These are phyloP conservation scores for Lipomyces kockii DNA, from an alignment of 805 yeast species.

Conservation along the genomic window DNA sequence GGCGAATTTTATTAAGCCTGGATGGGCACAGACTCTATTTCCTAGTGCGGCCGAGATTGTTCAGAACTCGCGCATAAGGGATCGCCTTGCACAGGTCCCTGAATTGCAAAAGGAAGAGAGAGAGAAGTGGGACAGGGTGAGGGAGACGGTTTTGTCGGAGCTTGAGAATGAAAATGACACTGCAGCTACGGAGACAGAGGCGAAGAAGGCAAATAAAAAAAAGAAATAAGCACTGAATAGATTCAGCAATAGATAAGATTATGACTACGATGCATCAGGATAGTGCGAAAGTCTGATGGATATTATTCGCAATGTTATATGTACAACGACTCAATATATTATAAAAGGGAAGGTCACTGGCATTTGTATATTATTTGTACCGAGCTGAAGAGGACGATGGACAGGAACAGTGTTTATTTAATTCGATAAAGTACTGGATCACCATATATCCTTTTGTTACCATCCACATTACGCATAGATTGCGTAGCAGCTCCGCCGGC, in stretches of 20 bases:
- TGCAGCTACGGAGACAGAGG: constrained; percentile 10
- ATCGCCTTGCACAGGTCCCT: constrained; percentile 55
- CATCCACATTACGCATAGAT: no score
- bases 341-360: neutral
- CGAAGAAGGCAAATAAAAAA: constrained; percentile 7
- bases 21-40: constrained; percentile 79
- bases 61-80: constrained; percentile 86
- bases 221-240: neutral
- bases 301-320: neutral
- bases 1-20: constrained; percentile 72
- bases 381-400: no score
- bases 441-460: no score
- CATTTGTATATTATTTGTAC: neutral
- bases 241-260: neutral
- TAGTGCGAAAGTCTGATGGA: neutral
- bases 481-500: no score
- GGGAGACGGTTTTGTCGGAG: neutral
- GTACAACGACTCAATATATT: neutral
- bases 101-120: constrained; percentile 18
- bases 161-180: constrained; percentile 3
- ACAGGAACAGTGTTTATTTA: no score
- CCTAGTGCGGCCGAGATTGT: constrained; percentile 86
- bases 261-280: neutral
- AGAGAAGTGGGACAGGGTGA: constrained; percentile 15
- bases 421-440: no score